Base-by-base conservation (phyloP, 495 filamentous ascomycete genomes). In the Neurospora sp. region DNA sequence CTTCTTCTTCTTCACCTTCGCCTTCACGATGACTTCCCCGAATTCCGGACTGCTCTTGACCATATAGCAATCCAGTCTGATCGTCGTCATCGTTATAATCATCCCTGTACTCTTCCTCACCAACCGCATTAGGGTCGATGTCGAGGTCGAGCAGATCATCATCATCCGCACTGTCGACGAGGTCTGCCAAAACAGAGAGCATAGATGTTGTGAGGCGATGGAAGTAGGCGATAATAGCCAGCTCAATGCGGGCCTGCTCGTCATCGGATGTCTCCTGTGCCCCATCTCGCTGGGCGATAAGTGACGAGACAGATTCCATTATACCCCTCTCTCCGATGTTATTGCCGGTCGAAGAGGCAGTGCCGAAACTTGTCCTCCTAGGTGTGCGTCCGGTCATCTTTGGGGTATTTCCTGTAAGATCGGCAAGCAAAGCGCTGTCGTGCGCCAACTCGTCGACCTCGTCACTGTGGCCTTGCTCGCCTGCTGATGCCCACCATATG, bases 401-500 rank as follows among this genome's bases (percentile, higher is more conserved):
- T 18, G 54, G 54, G 14, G 54, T 16, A 5, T 66, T 66, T 14
- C 14, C 27, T 35, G 73, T 79, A 40, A 82, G 75, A 72, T 84
- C 88, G 62, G 78, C 85, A 37, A 88, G 81, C 14, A 88, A 83
- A 9, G 78, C 78, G 69, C 77, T 82, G 79, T 84, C 88, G 79
- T 79, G 81, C n/a, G 81, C 80, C 69, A 81, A 78, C 74, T 85
- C 84, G 46, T 88, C 85, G 27, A 85, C 80, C 46, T 86, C 82
- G 18, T 83, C 82, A 41, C 84, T 80, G 31, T 88, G 87, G 3
- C 90, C 86, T 79, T 92, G 89, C 81, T 98, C 96, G 69, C 96
- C 96, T 1, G 96, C 96, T 1, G 93, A 94, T 0, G 96, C 96
- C 96, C 96, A 99, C 95, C 95, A 99, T 83, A 98, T 94, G 84